Conservation (phyloP, 2,329 filamentous ascomycete species). For the Paraphoma chrysanthemicola region DNA sequence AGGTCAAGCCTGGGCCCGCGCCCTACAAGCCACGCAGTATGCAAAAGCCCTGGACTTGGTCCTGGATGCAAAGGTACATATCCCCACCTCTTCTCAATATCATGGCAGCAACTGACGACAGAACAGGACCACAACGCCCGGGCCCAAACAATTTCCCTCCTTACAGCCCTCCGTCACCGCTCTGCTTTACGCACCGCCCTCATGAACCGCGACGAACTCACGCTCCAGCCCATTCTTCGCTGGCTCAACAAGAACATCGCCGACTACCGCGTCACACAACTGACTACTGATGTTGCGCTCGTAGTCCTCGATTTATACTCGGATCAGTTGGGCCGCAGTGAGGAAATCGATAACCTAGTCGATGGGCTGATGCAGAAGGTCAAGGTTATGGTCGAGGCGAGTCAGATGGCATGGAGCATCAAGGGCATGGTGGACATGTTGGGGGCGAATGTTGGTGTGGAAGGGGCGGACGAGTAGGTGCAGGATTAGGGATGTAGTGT, state of each 20-base stretch:
- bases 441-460: constrained; percentile 62
- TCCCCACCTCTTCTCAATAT: neutral
- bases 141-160: constrained; percentile 70
- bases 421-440: constrained; percentile 87
- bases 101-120: constrained; percentile 7
- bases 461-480: constrained; percentile 20
- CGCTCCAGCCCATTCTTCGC: constrained; percentile 79
- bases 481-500: neutral
- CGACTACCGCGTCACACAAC: constrained; percentile 79
- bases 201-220: constrained; percentile 78
- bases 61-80: constrained; percentile 56
- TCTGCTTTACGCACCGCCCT: constrained; percentile 83
- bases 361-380: constrained; percentile 74
- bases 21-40: constrained; percentile 81
- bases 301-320: constrained; percentile 87
- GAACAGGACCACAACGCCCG: constrained; percentile 35
- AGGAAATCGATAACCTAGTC: constrained; percentile 75
- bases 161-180: constrained; percentile 86
- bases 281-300: constrained; percentile 84
- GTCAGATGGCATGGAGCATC: constrained; percentile 81
- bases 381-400: constrained; percentile 77
- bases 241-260: constrained; percentile 84
- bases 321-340: constrained; percentile 75
- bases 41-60: constrained; percentile 79
- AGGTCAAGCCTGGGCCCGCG: constrained; percentile 78